Evolutionary conservation across 495 filamentous ascomycete species (phyloP), one percentile per base, ranked within the genome.

Genomic region (Trichoderma gamsii): DNA sequence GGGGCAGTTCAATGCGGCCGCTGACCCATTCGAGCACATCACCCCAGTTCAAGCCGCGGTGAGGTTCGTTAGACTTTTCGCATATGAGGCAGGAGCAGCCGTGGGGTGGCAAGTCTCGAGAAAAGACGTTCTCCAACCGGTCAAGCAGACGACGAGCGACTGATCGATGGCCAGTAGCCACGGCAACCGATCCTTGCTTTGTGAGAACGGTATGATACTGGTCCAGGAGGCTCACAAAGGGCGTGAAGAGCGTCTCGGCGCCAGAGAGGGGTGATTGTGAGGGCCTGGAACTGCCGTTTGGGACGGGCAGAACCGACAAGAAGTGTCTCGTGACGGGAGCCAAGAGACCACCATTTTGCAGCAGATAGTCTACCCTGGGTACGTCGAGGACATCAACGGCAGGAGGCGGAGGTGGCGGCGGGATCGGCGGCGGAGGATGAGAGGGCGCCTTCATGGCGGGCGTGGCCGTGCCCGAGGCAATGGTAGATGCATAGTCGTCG

Each of bases 61-160:
- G 84, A 2, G 81, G 81, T 63, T 88, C 83, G 43, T 66, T 43
- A 32, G 83, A 83, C 5, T 78, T 75, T 51, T 90, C 83, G 72
- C 93, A 97, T 82, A 97, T 89, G 63, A 90, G 77, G 76, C 93
- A 84, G 25, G 77, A 77, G 75, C 93, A 97, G 3, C 85, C 87
- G 69, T 97, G 88, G 0, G 87, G 88, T 0, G 91, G 90, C 43
- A 99, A 89, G 71, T 97, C 92, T 64, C 96, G 84, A 25, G 92
- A 90, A 76, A 99, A 98, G 18, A 99, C 92, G 32, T 91, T 88
- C 73, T 97, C 95, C 15, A 99, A 80, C 66, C 94, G 88, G 74
- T 99, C 95, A n/a, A 98, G 84, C 29, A 98, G 76, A 46, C 93
- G 86, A 2, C 96, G 88, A n/a, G 96, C 96, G 46, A 98, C 89